Evolutionary conservation across 208 protist species (phyloP).

Genomic region (Trichomonas tenax): DNA sequence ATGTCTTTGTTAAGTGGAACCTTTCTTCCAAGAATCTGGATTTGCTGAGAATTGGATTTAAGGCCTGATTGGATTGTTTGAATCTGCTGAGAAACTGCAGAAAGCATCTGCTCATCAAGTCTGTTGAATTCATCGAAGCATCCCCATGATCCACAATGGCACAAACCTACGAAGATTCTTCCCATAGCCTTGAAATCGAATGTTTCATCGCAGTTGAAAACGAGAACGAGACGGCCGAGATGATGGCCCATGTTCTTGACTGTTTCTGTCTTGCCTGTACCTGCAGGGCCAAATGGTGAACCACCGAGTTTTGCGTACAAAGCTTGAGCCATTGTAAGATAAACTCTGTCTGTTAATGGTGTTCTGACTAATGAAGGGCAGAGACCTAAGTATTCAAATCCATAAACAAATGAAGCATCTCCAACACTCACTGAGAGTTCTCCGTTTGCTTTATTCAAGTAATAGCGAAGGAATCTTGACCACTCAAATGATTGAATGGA

Average conservation of each 20-base stretch:
- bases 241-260: slow-evolving; percentile 84
- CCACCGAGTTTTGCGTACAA: slow-evolving; percentile 83
- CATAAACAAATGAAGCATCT: slow-evolving; percentile 80
- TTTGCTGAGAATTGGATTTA: slow-evolving; percentile 41
- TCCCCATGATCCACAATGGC: slow-evolving; percentile 95
- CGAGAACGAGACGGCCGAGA: slow-evolving; percentile 85
- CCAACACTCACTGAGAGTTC: slow-evolving; percentile 13
- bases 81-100: slow-evolving; percentile 96
- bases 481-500: slow-evolving; percentile 8
- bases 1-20: slow-evolving; percentile 71
- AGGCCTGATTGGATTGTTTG: slow-evolving; percentile 79
- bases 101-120: slow-evolving; percentile 86
- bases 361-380: slow-evolving; percentile 90
- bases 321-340: slow-evolving; percentile 88
- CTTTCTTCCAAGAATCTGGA: slow-evolving; percentile 66
- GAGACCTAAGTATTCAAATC: slow-evolving; percentile 95
- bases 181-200: slow-evolving; percentile 95
- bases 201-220: slow-evolving; percentile 98
- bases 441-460: background rate
- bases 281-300: slow-evolving; percentile 83
- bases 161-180: slow-evolving; percentile 96
- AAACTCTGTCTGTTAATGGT: slow-evolving; percentile 91
- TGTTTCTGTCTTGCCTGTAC: slow-evolving; percentile 91
- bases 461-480: background rate
- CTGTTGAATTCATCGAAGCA: slow-evolving; percentile 99